These are phyloP conservation scores for Trichaptum fuscoviolaceum DNA, from an alignment of 768 basidiomycete species.

Conservation along the genomic window DNA sequence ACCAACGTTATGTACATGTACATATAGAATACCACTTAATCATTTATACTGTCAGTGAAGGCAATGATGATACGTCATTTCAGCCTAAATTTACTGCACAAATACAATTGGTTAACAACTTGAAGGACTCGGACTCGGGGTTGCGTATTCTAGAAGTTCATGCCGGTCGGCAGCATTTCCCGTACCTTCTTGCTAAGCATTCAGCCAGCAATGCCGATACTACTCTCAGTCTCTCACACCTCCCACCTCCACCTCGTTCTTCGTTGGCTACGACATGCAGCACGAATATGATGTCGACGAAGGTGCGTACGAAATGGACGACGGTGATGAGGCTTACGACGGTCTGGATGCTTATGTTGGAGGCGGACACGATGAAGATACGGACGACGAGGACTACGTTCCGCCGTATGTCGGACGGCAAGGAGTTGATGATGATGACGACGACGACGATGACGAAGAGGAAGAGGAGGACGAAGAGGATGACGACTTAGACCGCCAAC, in stretches of 20 bases:
- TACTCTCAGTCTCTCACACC: no score
- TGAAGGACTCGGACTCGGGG: neutral
- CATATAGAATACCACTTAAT: no score
- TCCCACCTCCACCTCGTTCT: neutral
- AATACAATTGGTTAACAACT: neutral
- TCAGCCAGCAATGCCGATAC: no score
- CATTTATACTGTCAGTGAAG: no score
- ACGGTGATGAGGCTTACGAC: conserved; percentile 29
- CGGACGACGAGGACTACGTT: conserved; percentile 11
- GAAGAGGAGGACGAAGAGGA: conserved; percentile 25
- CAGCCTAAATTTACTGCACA: neutral
- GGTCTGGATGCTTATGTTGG: conserved; percentile 23
- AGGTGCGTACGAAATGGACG: conserved; percentile 27
- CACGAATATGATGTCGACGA: conserved; percentile 22
- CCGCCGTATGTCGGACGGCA: conserved; percentile 9
- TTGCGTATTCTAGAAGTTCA: neutral
- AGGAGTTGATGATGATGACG: conserved; percentile 15
- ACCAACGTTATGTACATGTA: neutral
- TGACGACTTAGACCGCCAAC: conserved; percentile 12
- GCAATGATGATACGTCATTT: neutral
- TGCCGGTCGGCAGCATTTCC: neutral
- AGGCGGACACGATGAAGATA: conserved; percentile 9
- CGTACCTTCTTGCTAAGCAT: neutral
- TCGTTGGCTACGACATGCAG: neutral
- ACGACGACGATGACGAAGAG: conserved; percentile 16